Conservation (phyloP, 2,329 filamentous ascomycete genomes). For the Stagonosporopsis rhizophila region DNA sequence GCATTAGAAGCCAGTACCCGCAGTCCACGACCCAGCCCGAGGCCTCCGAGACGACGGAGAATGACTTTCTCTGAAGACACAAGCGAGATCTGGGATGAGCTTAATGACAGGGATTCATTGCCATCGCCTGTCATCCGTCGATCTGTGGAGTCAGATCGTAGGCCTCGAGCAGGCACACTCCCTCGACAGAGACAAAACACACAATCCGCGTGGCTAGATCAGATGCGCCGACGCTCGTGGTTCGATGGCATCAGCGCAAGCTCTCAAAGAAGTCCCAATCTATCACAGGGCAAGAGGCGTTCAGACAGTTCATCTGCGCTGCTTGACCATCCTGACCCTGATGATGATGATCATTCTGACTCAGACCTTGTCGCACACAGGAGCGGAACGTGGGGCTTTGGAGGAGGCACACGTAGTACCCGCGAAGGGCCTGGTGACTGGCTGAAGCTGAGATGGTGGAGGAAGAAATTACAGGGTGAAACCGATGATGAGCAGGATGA, state of each 20-base stretch:
- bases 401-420: constrained; percentile 27
- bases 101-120: constrained; percentile 67
- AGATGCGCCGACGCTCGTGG: constrained; percentile 48
- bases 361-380: constrained; percentile 31
- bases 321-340: constrained; percentile 38
- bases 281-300: constrained; percentile 41
- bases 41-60: constrained; percentile 40
- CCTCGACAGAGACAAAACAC: constrained; percentile 37
- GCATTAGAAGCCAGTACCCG: constrained; percentile 26
- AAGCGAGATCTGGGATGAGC: constrained; percentile 85
- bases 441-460: constrained; percentile 50
- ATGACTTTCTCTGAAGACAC: constrained; percentile 69
- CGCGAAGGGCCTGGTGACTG: constrained; percentile 43
- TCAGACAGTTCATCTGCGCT: constrained; percentile 32
- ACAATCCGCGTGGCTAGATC: constrained; percentile 42
- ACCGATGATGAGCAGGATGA: constrained; percentile 37
- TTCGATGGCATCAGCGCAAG: constrained; percentile 38
- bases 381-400: constrained; percentile 39
- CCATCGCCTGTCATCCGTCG: constrained; percentile 36
- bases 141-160: constrained; percentile 41
- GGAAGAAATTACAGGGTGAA: constrained; percentile 44
- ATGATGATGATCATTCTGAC: constrained; percentile 42
- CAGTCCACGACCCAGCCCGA: constrained; percentile 35
- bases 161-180: constrained; percentile 45
- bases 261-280: constrained; percentile 31